phyloP scores from a whole-genome alignment of 2,329 filamentous ascomycete species.

The Aspergillus sojae region DNA sequence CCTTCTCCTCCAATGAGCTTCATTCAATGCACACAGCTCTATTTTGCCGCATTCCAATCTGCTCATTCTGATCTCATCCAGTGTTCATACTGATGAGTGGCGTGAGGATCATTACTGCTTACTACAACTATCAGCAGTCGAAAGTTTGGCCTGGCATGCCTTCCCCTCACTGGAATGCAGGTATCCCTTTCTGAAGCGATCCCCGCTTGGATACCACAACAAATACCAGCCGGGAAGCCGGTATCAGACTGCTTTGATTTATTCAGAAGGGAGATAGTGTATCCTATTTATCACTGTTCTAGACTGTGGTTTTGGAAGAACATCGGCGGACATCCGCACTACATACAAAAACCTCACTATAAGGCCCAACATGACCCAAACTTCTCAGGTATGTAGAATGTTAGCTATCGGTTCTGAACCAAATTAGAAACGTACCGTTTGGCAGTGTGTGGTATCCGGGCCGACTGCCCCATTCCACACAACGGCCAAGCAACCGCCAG shows the following conservation, averaged over 20 bases:
- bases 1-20: background rate
- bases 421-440: conserved; percentile 4
- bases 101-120: background rate
- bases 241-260: background rate
- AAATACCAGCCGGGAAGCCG: background rate
- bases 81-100: background rate
- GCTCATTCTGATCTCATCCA: background rate
- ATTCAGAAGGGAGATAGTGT: background rate
- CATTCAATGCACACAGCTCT: background rate
- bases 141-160: background rate
- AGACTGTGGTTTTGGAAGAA: background rate
- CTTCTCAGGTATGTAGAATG: background rate
- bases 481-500: conserved; percentile 8
- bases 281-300: background rate
- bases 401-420: background rate
- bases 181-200: background rate
- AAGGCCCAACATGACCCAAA: background rate
- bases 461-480: conserved; percentile 16
- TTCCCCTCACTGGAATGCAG: background rate
- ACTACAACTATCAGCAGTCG: background rate
- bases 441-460: background rate
- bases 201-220: background rate
- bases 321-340: background rate
- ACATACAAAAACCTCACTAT: background rate
- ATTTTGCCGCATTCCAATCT: background rate